A percentile compares a stretch with the other conserved stretches of the same genome.
phyloP scores from a whole-genome alignment of 2,329 filamentous ascomycete species.

The Claviceps arundinis region DNA sequence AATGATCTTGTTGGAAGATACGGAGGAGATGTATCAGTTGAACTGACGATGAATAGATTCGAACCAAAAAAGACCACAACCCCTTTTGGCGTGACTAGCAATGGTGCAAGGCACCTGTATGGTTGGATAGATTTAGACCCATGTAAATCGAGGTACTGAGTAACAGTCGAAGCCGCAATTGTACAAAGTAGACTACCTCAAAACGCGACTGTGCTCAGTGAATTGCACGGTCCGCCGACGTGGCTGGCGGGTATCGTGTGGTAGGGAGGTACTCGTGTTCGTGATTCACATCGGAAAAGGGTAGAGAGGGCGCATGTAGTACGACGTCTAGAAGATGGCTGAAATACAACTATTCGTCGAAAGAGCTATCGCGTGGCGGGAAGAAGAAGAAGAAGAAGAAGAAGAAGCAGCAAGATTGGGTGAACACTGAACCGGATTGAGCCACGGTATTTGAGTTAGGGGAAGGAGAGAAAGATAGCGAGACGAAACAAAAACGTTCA shows the following conservation, averaged over 20 bases:
- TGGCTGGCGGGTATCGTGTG: conserved; percentile 4
- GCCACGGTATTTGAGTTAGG: not conserved
- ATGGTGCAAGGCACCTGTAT: not conserved
- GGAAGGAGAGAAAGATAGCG: not conserved
- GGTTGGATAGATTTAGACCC: not conserved
- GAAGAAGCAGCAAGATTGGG: not conserved
- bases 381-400: not conserved
- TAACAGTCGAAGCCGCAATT: not conserved
- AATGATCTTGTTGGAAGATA: not conserved
- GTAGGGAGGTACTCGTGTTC: conserved; percentile 4
- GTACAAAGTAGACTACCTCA: not conserved
- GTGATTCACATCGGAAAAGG: conserved; percentile 2
- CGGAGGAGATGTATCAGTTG: not conserved
- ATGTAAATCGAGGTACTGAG: conserved; percentile 1
- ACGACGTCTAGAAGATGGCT: conserved; percentile 3
- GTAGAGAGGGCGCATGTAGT: conserved; percentile 1
- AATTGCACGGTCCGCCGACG: not conserved
- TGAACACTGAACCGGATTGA: not conserved
- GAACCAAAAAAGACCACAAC: not conserved
- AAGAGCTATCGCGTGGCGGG: not conserved
- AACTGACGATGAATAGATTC: not conserved
- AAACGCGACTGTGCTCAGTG: not conserved
- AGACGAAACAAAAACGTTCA: not conserved
- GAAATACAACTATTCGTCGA: not conserved
- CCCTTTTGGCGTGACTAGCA: not conserved